Evolutionary conservation across 148 eudicot genomes (phyloP).

Genomic region (Amaranthus cruentus): DNA sequence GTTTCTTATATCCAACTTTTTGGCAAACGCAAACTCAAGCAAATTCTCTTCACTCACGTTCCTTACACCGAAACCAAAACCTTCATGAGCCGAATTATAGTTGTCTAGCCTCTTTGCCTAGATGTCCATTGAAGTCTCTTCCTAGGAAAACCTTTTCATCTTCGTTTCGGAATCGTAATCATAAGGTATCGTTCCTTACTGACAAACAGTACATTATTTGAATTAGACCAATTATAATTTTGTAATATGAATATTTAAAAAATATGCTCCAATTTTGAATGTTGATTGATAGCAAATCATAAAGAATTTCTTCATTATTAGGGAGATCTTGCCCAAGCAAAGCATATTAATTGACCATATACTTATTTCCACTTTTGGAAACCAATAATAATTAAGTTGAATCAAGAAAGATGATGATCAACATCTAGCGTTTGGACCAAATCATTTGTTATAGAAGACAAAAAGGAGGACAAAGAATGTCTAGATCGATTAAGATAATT

Average conservation of each 20-base stretch:
- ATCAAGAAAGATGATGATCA: background rate
- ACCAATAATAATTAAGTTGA: conserved; percentile 7
- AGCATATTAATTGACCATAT: background rate
- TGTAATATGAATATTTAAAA: background rate
- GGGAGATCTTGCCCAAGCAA: conserved; percentile 3
- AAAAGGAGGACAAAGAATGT: background rate
- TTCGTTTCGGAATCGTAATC: too few relatives aligned
- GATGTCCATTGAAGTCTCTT: too few relatives aligned
- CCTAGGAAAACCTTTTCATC: too few relatives aligned
- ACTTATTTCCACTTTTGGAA: background rate
- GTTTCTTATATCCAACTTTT: too few relatives aligned
- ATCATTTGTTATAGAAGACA: conserved; percentile 4
- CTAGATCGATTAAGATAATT: background rate
- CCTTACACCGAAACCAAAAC: too few relatives aligned
- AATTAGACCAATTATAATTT: too few relatives aligned
- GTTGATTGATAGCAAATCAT: background rate
- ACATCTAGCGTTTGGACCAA: conserved; percentile 5
- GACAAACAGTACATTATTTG: too few relatives aligned
- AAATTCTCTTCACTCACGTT: too few relatives aligned
- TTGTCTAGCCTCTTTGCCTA: too few relatives aligned
- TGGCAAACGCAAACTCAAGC: too few relatives aligned
- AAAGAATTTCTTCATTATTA: background rate
- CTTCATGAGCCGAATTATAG: too few relatives aligned
- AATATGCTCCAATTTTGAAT: background rate
- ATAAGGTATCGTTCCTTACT: too few relatives aligned